Evolutionary conservation across 805 yeast genomes (phyloP), one percentile per base, ranked within the genome.

Genomic region (Myxozyma geophila): DNA sequence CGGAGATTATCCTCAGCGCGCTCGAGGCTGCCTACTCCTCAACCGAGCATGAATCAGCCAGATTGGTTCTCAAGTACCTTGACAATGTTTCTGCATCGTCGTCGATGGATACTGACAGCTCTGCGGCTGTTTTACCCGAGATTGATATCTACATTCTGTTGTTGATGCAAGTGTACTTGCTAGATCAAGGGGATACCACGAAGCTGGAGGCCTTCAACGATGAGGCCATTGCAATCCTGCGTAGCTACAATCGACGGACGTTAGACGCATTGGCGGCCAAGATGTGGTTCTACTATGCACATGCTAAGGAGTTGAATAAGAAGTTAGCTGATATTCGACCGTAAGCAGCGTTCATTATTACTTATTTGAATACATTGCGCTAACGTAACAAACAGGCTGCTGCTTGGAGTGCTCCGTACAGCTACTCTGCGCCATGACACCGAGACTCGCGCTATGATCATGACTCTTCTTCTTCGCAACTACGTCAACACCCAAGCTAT

Each of bases 391-490:
- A 21, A 13, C 40, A 64, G 68, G n/a, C 85, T 82, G 47, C 81
- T 93, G 74, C 83, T 91, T 75, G 78, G 81, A 23, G 90, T 89
- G 10, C 81, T 95, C 71, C 86, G 97, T 77, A 88, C 95, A 4
- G 92, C 98, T 2, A 86, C 96, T 19, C 82, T 95, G 69, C 87
- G 97, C 71, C 97, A 93, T 73, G 98, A 95, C 75, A 83, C 83
- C 62, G 99, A 95, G 77, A 91, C 97, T 0, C 89, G 89, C 63
- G 97, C 97, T 5, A 85, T 90, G 68, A 80, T 92, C 59, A 88
- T 91, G 60, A 91, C 96, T n/a, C 80, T 92, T 68, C 82, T 93
- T 67, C 80, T 95, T 74, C 87, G 98, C 77, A 86, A 86, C 74
- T 92, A 89, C 73, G 79, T 92, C 68, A 77, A 86, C 55, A 79